phyloP scores from a whole-genome alignment of 2,329 filamentous ascomycete species.

The Monosporascus sp. region DNA sequence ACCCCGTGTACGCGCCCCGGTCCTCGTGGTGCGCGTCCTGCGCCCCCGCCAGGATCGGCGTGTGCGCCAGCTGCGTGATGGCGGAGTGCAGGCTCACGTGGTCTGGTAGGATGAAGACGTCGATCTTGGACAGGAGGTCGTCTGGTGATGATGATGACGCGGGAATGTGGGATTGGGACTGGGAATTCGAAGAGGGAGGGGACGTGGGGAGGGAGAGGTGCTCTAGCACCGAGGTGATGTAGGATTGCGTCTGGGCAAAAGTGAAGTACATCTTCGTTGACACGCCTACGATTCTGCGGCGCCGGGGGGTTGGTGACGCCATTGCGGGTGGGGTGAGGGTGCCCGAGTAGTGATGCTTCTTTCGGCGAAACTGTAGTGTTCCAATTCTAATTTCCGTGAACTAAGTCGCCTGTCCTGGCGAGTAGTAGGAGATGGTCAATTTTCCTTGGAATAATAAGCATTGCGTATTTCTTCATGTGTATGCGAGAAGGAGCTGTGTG shows the following conservation, averaged over 20 bases:
- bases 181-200: slow-evolving; percentile 14
- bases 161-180: too few species aligned
- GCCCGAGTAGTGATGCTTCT: neutral
- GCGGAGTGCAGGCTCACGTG: slow-evolving; percentile 61
- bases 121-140: slow-evolving; percentile 17
- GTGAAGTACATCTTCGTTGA: slow-evolving; percentile 80
- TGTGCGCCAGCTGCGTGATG: slow-evolving; percentile 40
- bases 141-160: slow-evolving; percentile 2
- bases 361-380: neutral
- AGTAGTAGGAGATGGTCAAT: too few species aligned
- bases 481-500: neutral
- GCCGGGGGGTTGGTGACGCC: slow-evolving; percentile 26
- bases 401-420: neutral
- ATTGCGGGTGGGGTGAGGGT: slow-evolving; percentile 4
- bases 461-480: neutral
- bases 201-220: slow-evolving; percentile 35
- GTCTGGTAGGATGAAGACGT: slow-evolving; percentile 71
- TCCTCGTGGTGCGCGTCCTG: slow-evolving; percentile 71
- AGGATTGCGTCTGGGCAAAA: slow-evolving; percentile 54
- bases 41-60: slow-evolving; percentile 59
- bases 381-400: too few species aligned
- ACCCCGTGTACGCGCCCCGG: slow-evolving; percentile 70
- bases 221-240: slow-evolving; percentile 44
- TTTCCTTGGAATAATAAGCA: too few species aligned
- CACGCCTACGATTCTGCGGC: slow-evolving; percentile 64